Percentiles rank a stretch among this genome's conserved stretches.
Conservation (phyloP, 2,329 filamentous ascomycete species). For the Claviceps digitariae region DNA sequence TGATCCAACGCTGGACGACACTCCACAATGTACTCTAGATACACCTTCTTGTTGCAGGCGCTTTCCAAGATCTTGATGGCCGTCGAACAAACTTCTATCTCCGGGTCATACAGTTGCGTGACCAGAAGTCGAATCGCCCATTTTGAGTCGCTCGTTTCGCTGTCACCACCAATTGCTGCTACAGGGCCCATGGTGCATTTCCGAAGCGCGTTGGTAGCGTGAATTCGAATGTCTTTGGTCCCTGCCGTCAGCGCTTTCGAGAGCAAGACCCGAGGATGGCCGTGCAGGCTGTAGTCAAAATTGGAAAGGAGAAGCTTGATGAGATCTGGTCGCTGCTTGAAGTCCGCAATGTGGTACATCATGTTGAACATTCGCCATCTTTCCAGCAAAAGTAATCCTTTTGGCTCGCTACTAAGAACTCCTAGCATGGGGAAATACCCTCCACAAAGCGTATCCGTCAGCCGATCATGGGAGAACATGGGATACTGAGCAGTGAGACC, state of each 20-base stretch:
- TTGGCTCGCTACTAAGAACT: slow-evolving; percentile 66
- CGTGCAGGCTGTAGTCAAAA: slow-evolving; percentile 81
- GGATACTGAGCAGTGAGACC: slow-evolving; percentile 70
- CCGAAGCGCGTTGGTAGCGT: slow-evolving; percentile 71
- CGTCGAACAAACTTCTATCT: slow-evolving; percentile 90
- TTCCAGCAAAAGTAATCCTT: slow-evolving; percentile 80
- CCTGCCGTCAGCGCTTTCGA: slow-evolving; percentile 89
- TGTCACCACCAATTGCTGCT: slow-evolving; percentile 23
- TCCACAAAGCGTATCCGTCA: slow-evolving; percentile 75
- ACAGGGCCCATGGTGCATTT: slow-evolving; percentile 59
- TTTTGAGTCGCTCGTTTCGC: slow-evolving; percentile 54
- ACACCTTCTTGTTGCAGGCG: slow-evolving; percentile 82
- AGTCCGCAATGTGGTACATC: slow-evolving; percentile 96
- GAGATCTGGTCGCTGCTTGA: slow-evolving; percentile 80
- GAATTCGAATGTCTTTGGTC: slow-evolving; percentile 82
- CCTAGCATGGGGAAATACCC: slow-evolving; percentile 94
- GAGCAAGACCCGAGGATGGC: slow-evolving; percentile 81
- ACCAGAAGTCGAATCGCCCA: slow-evolving; percentile 97
- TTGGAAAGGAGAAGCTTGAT: slow-evolving; percentile 79
- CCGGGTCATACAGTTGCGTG: slow-evolving; percentile 95
- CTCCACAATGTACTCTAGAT: slow-evolving; percentile 91
- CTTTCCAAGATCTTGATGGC: slow-evolving; percentile 96
- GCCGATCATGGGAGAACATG: slow-evolving; percentile 74
- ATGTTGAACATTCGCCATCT: slow-evolving; percentile 98
- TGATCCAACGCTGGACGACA: slow-evolving; percentile 91